phyloP scores from a whole-genome alignment of 805 yeast genomes.

The Lipomyces sp. region DNA sequence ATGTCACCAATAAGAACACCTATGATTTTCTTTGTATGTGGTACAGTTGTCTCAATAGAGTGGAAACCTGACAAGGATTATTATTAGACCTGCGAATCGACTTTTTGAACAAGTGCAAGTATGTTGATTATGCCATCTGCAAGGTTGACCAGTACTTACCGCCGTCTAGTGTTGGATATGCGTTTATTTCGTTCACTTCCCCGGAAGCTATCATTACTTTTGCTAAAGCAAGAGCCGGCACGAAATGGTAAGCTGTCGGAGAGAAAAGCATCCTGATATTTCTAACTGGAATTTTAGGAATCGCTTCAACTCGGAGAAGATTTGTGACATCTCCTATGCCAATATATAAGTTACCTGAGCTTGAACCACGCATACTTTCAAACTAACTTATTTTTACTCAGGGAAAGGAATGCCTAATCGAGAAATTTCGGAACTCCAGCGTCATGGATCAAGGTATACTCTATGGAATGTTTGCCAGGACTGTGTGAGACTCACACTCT shows the following conservation, averaged over 20 bases:
- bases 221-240: conserved; percentile 54
- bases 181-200: conserved; percentile 55
- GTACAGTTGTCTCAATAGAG: neutral
- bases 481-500: conserved; percentile 8
- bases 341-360: conserved; percentile 45
- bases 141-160: neutral
- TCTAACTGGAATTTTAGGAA: conserved; percentile 40
- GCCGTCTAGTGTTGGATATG: conserved; percentile 54
- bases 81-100: conserved; percentile 54
- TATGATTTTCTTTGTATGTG: conserved; percentile 50
- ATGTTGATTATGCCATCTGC: conserved; percentile 14
- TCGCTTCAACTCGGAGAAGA: conserved; percentile 54
- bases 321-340: conserved; percentile 58
- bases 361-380: neutral
- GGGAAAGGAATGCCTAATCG: conserved; percentile 53
- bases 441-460: conserved; percentile 52
- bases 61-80: neutral
- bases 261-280: neutral
- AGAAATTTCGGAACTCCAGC: conserved; percentile 56
- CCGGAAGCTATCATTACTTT: conserved; percentile 54
- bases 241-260: conserved; percentile 48
- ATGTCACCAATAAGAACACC: conserved; percentile 50
- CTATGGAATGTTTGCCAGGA: neutral
- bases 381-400: conserved; percentile 43
- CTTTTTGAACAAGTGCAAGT: conserved; percentile 57